These are phyloP conservation scores for Trichoderma breve DNA, from an alignment of 2,329 filamentous ascomycete genomes.

Conservation along the genomic window DNA sequence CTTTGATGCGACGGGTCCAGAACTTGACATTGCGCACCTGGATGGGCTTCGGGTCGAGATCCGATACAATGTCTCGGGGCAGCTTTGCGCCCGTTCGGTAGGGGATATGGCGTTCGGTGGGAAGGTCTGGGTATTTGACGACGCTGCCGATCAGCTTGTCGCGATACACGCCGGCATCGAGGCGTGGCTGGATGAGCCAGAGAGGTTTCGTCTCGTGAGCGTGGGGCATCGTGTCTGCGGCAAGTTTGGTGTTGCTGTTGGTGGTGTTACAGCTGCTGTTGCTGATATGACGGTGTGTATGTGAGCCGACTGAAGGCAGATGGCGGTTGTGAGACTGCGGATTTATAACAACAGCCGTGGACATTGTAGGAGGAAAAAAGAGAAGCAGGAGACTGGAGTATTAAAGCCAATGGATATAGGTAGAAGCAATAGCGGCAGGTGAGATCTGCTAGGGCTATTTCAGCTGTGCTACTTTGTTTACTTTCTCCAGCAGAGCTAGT, in stretches of 20 bases:
- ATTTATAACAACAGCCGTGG: neutral
- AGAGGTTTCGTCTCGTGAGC: conserved; percentile 28
- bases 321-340: neutral
- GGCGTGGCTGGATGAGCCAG: conserved; percentile 31
- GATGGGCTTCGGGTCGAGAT: conserved; percentile 30
- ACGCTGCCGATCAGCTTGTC: conserved; percentile 33
- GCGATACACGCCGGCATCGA: conserved; percentile 30
- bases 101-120: conserved; percentile 29
- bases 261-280: neutral
- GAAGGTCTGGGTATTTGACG: conserved; percentile 30
- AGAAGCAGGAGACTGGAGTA: neutral
- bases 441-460: neutral
- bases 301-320: neutral
- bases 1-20: conserved; percentile 30
- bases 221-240: conserved; percentile 4
- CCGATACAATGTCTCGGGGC: conserved; percentile 27
- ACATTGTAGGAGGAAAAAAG: neutral
- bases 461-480: neutral
- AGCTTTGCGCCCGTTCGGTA: conserved; percentile 23
- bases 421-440: neutral
- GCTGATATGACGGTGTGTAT: neutral
- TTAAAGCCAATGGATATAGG: neutral
- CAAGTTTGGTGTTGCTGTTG: neutral
- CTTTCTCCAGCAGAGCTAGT: neutral
- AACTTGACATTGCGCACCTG: conserved; percentile 31